Evolutionary conservation across 2,329 filamentous ascomycete species (phyloP), one percentile per base, ranked within the genome.

Genomic region (Neopestalotiopsis rosae): DNA sequence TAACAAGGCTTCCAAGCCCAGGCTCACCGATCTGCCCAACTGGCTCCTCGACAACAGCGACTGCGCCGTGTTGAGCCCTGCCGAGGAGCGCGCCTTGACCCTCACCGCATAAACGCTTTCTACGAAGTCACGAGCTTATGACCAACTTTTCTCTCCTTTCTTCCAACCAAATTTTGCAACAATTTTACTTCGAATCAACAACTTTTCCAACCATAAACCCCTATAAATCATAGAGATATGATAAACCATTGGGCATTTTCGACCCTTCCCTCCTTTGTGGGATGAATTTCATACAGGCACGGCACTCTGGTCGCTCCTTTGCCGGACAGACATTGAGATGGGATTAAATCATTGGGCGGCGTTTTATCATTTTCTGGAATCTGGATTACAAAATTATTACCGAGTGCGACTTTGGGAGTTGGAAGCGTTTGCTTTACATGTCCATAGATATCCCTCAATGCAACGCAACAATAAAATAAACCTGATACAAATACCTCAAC

Each of bases 1-100:
- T 20, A 58, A 63, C 32, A 63, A 38, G 45, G 32, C 30, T 34
- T 42, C 24, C 34, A 73, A 77, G 71, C 77, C 76, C 24, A 73
- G 71, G 67, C 67, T 79, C 14, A 74, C 74, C 34, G 74, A 77
- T 12, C 61, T 71, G 30, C 69, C 69, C 57, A 64, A 45, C 28
- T 70, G 69, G 69, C 63, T 70, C 12, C 64, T 70, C 40, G 62
- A 63, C 63, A 68, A 57, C 66, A 52, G 61, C 13, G 69, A 70
- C 1, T 68, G 66, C 5, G 73, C 74, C 30, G 73, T 78, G 17
- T 70, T 78, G 64, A 77, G 74, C 62, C 77, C 77, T 1, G 68
- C 64, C 5, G 74, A 77, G 14, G 77, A 77, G 67, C 74, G 72
- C 2, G 65, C 73, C 56, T 77, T 10, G 74, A 76, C 75, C 20